These are phyloP conservation scores for Butyriboletus pseudospeciosus DNA, from an alignment of 1,284 basidiomycete genomes.

Conservation along the genomic window DNA sequence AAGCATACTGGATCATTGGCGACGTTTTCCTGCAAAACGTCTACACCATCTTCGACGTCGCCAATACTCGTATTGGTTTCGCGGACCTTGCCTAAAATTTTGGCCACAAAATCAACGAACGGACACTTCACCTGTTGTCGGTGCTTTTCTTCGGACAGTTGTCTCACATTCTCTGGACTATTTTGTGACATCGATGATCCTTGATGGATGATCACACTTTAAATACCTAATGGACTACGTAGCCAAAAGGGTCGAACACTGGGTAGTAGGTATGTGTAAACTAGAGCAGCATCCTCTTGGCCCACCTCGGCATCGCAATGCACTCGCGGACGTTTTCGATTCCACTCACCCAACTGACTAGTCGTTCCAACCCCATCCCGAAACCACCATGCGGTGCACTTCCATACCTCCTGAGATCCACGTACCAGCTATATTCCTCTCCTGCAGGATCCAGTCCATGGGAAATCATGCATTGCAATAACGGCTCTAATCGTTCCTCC, in stretches of 20 bases:
- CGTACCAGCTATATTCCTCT: constrained; percentile 78
- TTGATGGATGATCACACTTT: neutral
- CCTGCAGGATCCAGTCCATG: constrained; percentile 43
- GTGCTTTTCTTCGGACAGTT: constrained; percentile 1
- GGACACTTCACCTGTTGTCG: neutral
- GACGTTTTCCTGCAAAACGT: constrained; percentile 31
- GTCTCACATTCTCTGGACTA: neutral
- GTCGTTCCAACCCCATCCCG: constrained; percentile 87
- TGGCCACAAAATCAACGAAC: neutral
- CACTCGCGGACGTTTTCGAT: constrained; percentile 85
- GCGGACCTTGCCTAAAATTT: constrained; percentile 24
- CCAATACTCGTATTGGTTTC: constrained; percentile 25
- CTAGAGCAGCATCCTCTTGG: constrained; percentile 69
- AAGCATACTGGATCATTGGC: constrained; percentile 31
- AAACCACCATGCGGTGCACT: constrained; percentile 90
- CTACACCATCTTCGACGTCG: constrained; percentile 30
- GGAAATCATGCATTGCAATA: constrained; percentile 51
- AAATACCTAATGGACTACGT: neutral
- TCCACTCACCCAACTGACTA: constrained; percentile 80
- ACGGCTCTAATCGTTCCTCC: constrained; percentile 69
- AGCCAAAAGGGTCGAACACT: neutral
- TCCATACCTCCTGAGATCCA: constrained; percentile 75
- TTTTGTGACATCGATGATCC: neutral
- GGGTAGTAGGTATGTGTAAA: neutral
- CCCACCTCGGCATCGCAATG: constrained; percentile 86